phyloP scores from a whole-genome alignment of 495 filamentous ascomycete genomes.

The Oleoguttula mirabilis region DNA sequence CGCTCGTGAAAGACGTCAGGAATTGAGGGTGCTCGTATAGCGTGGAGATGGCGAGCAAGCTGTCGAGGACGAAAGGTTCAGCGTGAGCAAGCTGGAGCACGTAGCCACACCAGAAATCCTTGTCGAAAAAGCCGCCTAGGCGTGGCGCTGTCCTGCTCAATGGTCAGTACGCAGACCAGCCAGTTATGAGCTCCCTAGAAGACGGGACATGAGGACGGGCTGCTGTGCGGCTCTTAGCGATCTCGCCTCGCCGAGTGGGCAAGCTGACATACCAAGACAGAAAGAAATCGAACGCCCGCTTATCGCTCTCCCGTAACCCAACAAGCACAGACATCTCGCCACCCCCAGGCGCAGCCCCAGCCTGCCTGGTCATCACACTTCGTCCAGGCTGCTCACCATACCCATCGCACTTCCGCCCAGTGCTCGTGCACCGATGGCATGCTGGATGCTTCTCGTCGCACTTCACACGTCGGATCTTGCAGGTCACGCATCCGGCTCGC shows the following conservation, averaged over 20 bases:
- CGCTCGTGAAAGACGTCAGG: neutral
- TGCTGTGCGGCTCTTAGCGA: no score
- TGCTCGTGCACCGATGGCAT: slow-evolving; percentile 9
- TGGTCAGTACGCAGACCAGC: no score
- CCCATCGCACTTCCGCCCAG: slow-evolving; percentile 5
- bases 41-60: slow-evolving; percentile 6
- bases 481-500: slow-evolving; percentile 8
- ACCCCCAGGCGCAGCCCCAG: no score
- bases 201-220: no score
- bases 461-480: slow-evolving; percentile 9
- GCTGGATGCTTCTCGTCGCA: slow-evolving; percentile 7
- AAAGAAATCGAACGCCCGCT: no score
- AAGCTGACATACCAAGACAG: no score
- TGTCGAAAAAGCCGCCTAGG: slow-evolving; percentile 4
- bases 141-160: neutral
- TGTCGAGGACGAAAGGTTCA: slow-evolving; percentile 5
- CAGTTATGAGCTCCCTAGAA: no score
- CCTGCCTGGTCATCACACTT: no score
- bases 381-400: no score
- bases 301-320: no score
- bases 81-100: slow-evolving; percentile 5
- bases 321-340: no score
- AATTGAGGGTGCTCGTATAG: slow-evolving; percentile 8
- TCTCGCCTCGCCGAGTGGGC: no score
- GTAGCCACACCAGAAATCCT: slow-evolving; percentile 4